Conservation (phyloP, 257 asterid species). For the Nemophila menziesii region DNA sequence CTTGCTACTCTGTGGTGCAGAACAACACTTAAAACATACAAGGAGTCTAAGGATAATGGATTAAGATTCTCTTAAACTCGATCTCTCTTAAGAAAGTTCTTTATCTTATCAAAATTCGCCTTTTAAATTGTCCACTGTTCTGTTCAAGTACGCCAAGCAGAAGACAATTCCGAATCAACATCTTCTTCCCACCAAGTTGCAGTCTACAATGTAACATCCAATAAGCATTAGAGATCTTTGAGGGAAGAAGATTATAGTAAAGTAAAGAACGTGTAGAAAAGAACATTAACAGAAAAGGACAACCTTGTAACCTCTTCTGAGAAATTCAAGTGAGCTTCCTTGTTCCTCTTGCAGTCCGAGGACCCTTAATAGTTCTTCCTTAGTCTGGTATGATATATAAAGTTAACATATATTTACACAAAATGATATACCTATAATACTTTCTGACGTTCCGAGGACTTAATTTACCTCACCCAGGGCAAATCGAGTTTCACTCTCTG, state of each 20-base stretch:
- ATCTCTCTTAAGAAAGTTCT: background rate
- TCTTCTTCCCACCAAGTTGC: conserved; percentile 97
- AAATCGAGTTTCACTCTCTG: conserved; percentile 80
- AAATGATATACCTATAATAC: background rate
- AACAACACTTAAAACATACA: background rate
- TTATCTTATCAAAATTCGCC: background rate
- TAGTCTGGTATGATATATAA: conserved; percentile 41
- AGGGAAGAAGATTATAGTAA: background rate
- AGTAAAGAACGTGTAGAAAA: conserved; percentile 1
- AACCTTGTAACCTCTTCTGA: conserved; percentile 93
- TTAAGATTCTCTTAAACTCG: background rate
- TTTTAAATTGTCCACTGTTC: conserved; percentile 4
- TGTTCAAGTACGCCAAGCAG: conserved; percentile 86
- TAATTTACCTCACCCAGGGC: conserved; percentile 66
- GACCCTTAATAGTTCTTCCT: conserved; percentile 90
- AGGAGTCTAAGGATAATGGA: background rate
- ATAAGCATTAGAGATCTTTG: conserved; percentile 1
- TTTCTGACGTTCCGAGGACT: conserved; percentile 3
- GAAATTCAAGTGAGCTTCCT: conserved; percentile 97
- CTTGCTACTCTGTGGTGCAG: background rate
- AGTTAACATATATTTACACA: background rate
- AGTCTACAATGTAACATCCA: conserved; percentile 33
- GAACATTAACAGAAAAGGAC: background rate
- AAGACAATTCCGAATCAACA: conserved; percentile 50
- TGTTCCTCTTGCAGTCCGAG: conserved; percentile 77